These are phyloP conservation scores for Thymus mandschuricus DNA, from an alignment of 257 asterid genomes.

Conservation along the genomic window DNA sequence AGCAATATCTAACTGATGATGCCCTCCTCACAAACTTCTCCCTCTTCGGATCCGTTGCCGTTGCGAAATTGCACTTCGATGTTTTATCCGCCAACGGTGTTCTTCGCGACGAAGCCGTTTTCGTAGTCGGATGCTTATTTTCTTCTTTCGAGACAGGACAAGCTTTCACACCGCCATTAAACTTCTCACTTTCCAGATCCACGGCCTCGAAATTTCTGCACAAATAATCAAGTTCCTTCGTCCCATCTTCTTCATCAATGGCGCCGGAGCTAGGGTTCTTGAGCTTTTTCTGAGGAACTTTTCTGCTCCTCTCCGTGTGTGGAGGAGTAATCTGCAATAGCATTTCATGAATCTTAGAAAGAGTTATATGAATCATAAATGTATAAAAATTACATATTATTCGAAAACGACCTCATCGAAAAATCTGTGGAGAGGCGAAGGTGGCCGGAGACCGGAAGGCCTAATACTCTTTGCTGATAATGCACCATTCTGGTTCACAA, in stretches of 20 bases:
- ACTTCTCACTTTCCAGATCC: conserved; percentile 34
- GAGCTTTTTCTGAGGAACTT: conserved; percentile 35
- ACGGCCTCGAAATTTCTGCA: conserved; percentile 53
- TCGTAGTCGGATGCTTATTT: conserved; percentile 9
- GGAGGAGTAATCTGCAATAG: conserved; percentile 30
- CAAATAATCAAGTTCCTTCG: conserved; percentile 37
- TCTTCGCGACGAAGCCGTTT: conserved; percentile 34
- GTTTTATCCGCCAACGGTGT: conserved; percentile 61
- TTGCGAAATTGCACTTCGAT: conserved; percentile 34
- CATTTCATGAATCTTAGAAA: not conserved
- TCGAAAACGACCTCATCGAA: conserved; percentile 52
- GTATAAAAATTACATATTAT: too few species aligned
- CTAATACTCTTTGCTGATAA: conserved; percentile 30
- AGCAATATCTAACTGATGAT: conserved; percentile 13
- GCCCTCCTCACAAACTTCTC: conserved; percentile 33
- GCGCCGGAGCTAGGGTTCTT: conserved; percentile 22
- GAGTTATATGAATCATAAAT: too few species aligned
- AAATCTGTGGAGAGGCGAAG: conserved; percentile 62
- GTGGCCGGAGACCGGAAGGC: conserved; percentile 65
- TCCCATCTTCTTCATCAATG: conserved; percentile 23
- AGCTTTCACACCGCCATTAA: not conserved
- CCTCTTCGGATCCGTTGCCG: conserved; percentile 24
- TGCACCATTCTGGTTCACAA: conserved; percentile 3
- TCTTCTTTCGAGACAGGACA: conserved; percentile 10
- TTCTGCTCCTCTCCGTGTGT: conserved; percentile 26